Conservation (phyloP, 495 filamentous ascomycete species). For the Hypoxylon lenormandii region DNA sequence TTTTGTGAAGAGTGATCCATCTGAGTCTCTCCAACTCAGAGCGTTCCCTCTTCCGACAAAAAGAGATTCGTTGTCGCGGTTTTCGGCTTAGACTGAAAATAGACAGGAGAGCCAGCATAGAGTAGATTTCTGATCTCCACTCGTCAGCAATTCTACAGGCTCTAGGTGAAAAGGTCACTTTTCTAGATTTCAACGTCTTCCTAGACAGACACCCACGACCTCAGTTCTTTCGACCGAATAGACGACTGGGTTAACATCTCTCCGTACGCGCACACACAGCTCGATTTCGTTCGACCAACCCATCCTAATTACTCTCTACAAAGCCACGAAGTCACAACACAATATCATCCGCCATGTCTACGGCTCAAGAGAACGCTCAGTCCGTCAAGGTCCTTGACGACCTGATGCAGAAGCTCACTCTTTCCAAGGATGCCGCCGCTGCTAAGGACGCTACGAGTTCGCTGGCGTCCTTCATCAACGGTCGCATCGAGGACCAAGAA, state of each 20-base stretch:
- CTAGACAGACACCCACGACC: constrained; percentile 13
- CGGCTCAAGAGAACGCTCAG: constrained; percentile 60
- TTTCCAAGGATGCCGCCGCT: constrained; percentile 64
- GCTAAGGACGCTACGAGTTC: constrained; percentile 61
- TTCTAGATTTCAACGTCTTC: constrained; percentile 26
- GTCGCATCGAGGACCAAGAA: constrained; percentile 64
- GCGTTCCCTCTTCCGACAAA: constrained; percentile 22
- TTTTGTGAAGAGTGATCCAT: constrained; percentile 42
- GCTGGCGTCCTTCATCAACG: constrained; percentile 66
- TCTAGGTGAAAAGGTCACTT: constrained; percentile 5
- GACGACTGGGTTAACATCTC: constrained; percentile 11
- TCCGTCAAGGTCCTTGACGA: constrained; percentile 66
- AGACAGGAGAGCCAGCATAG: constrained; percentile 41
- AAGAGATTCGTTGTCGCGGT: constrained; percentile 31
- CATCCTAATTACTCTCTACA: constrained; percentile 9
- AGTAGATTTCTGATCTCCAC: constrained; percentile 40
- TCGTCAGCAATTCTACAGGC: constrained; percentile 36
- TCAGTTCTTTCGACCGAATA: neutral
- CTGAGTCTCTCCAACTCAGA: constrained; percentile 46
- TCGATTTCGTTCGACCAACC: constrained; percentile 12
- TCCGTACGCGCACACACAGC: neutral
- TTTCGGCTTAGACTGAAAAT: constrained; percentile 40
- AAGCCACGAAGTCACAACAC: constrained; percentile 1
- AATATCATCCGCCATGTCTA: constrained; percentile 45
- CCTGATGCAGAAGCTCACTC: constrained; percentile 65